phyloP scores from a whole-genome alignment of 2,329 filamentous ascomycete species.

The Thyridium curvatum region DNA sequence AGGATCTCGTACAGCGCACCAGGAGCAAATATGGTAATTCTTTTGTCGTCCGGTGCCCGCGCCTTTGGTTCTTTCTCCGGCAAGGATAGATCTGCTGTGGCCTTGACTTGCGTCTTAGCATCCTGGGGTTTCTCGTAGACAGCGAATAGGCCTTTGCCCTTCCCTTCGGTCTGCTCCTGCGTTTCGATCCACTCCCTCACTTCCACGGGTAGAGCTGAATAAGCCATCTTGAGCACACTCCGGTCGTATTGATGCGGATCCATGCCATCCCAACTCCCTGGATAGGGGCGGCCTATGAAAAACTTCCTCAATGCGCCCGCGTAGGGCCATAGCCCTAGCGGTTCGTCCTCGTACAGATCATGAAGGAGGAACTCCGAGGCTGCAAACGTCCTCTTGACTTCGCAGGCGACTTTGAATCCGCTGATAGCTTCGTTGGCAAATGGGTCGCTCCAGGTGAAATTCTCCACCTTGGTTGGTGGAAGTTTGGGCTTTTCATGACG shows the following conservation, averaged over 20 bases:
- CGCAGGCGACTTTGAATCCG: constrained; percentile 26
- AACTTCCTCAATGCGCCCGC: constrained; percentile 30
- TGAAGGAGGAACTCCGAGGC: constrained; percentile 36
- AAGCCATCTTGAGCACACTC: constrained; percentile 39
- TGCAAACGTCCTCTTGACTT: constrained; percentile 23
- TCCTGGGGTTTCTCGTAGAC: constrained; percentile 31
- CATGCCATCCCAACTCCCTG: constrained; percentile 44
- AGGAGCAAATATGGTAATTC: constrained; percentile 43
- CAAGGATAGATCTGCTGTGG: constrained; percentile 23
- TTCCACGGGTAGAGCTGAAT: constrained; percentile 31
- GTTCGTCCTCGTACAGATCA: constrained; percentile 29
- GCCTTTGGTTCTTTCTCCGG: constrained; percentile 17
- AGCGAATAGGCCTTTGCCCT: constrained; percentile 31
- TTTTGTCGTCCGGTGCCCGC: constrained; percentile 22
- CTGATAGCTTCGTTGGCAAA: constrained; percentile 21
- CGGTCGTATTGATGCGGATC: constrained; percentile 46
- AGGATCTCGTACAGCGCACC: constrained; percentile 42
- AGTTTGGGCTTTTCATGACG: constrained; percentile 16
- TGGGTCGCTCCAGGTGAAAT: constrained; percentile 35
- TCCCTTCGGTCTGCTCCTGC: constrained; percentile 25
- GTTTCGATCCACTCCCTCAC: constrained; percentile 43
- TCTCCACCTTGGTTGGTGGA: constrained; percentile 25
- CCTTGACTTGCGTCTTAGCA: constrained; percentile 28
- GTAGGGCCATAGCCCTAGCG: constrained; percentile 31
- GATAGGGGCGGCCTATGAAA: constrained; percentile 35